phyloP scores from a whole-genome alignment of 2,329 filamentous ascomycete genomes.

The Teratosphaeria gauchensis region DNA sequence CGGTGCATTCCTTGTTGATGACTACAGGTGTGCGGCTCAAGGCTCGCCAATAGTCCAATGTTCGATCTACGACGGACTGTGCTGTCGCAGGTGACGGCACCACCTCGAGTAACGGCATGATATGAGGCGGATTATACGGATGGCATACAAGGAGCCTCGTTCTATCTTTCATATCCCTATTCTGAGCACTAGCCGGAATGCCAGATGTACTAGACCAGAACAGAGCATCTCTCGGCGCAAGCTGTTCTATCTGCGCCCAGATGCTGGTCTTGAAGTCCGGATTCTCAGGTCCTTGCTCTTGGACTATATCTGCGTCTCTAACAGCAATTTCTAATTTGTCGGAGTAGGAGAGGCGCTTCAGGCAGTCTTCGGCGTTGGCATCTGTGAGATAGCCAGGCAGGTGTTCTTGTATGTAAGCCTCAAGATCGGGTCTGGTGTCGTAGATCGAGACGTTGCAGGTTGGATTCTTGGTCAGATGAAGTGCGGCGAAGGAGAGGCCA shows the following conservation, averaged over 20 bases:
- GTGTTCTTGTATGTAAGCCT: constrained; percentile 32
- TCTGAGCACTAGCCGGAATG: constrained; percentile 45
- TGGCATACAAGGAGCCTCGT: constrained; percentile 47
- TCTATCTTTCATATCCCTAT: constrained; percentile 32
- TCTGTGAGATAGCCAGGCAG: constrained; percentile 36
- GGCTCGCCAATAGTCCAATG: constrained; percentile 37
- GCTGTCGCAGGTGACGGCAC: constrained; percentile 41
- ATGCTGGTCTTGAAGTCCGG: constrained; percentile 41
- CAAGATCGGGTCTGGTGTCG: constrained; percentile 41
- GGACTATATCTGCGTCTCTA: constrained; percentile 41
- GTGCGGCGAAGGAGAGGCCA: constrained; percentile 46
- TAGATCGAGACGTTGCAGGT: constrained; percentile 37
- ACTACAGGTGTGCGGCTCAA: constrained; percentile 39
- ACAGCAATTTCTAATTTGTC: constrained; percentile 29
- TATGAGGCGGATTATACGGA: constrained; percentile 53
- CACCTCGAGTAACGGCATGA: constrained; percentile 52
- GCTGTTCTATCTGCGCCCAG: constrained; percentile 42
- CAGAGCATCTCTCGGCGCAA: constrained; percentile 36
- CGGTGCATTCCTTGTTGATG: constrained; percentile 42
- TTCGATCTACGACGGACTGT: constrained; percentile 28
- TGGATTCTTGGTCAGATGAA: constrained; percentile 40
- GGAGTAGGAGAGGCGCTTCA: constrained; percentile 26
- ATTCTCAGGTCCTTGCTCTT: constrained; percentile 52
- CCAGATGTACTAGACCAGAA: constrained; percentile 52
- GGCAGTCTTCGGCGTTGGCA: constrained; percentile 15